phyloP scores from a whole-genome alignment of 331 rosid genomes.

The Spiraea crenata region DNA sequence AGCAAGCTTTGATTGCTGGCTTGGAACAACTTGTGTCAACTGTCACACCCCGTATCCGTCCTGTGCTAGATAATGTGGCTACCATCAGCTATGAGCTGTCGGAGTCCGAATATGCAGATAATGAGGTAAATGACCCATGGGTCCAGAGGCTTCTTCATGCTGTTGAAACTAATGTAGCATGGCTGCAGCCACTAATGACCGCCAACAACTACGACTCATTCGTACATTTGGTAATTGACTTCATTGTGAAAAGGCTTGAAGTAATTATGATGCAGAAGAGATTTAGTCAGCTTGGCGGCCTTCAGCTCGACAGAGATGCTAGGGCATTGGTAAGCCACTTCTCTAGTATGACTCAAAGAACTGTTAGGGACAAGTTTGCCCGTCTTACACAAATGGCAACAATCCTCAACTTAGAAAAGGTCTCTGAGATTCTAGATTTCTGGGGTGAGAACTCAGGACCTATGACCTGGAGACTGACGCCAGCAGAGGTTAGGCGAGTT shows the following conservation, averaged over 20 bases:
- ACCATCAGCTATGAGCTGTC: constrained; percentile 86
- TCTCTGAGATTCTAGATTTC: constrained; percentile 92
- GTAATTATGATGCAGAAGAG: constrained; percentile 98
- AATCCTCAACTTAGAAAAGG: constrained; percentile 89
- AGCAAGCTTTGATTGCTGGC: constrained; percentile 76
- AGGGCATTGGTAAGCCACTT: constrained; percentile 95
- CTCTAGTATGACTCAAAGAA: constrained; percentile 88
- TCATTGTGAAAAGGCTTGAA: constrained; percentile 91
- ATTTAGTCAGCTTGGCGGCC: constrained; percentile 96
- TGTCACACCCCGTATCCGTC: constrained; percentile 78
- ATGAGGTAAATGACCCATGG: constrained; percentile 99
- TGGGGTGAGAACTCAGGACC: constrained; percentile 99
- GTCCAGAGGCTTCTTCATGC: constrained; percentile 97
- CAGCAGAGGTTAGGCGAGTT: constrained; percentile 95
- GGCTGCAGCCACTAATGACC: constrained; percentile 92
- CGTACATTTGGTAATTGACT: constrained; percentile 83
- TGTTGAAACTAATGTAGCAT: constrained; percentile 77
- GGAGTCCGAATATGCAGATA: constrained; percentile 89
- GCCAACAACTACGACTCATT: constrained; percentile 78
- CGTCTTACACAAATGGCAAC: constrained; percentile 97
- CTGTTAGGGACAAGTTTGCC: constrained; percentile 93
- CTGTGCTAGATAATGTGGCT: constrained; percentile 77
- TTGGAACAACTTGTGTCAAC: constrained; percentile 85
- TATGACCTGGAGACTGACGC: constrained; percentile 95
- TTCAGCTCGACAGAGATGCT: constrained; percentile 92